phyloP scores from a whole-genome alignment of 2,329 filamentous ascomycete genomes.

The Rutstroemia sp. region DNA sequence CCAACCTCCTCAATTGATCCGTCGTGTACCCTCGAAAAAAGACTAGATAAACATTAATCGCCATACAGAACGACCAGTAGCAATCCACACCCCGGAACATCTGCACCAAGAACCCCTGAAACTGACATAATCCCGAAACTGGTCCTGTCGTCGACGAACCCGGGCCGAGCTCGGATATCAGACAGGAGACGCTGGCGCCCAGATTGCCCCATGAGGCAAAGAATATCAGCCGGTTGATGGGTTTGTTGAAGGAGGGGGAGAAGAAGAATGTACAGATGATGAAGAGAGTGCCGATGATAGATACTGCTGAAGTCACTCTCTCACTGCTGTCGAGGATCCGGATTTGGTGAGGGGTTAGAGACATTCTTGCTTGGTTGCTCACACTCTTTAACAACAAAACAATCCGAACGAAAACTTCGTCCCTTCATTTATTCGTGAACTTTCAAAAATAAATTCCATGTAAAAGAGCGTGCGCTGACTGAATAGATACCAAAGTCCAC shows the following conservation, averaged over 20 bases:
- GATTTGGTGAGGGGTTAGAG: slow-evolving; percentile 8
- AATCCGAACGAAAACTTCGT: too few relatives aligned
- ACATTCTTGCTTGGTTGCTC: background rate
- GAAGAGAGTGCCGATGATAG: slow-evolving; percentile 43
- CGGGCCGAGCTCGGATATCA: slow-evolving; percentile 42
- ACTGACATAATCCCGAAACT: slow-evolving; percentile 42
- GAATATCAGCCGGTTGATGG: slow-evolving; percentile 52
- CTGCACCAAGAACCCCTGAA: slow-evolving; percentile 74
- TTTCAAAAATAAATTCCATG: too few relatives aligned
- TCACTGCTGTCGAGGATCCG: background rate
- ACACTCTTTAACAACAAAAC: too few relatives aligned
- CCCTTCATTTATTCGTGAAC: too few relatives aligned
- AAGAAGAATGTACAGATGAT: slow-evolving; percentile 44
- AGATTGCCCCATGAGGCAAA: slow-evolving; percentile 52
- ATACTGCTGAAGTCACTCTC: slow-evolving; percentile 39
- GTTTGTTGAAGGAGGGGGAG: slow-evolving; percentile 44
- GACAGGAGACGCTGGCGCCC: slow-evolving; percentile 44
- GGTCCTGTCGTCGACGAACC: background rate
- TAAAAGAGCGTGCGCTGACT: too few relatives aligned
- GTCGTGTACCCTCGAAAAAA: slow-evolving; percentile 47
- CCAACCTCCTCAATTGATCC: slow-evolving; percentile 40
- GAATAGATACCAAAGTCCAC: too few relatives aligned
- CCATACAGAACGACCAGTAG: slow-evolving; percentile 50
- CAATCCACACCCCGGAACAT: slow-evolving; percentile 54
- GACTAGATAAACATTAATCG: slow-evolving; percentile 50